Evolutionary conservation across 73 alveolate genomes (phyloP), one percentile per base, ranked within the genome.

Genomic region (Paramecium sonneborni): DNA sequence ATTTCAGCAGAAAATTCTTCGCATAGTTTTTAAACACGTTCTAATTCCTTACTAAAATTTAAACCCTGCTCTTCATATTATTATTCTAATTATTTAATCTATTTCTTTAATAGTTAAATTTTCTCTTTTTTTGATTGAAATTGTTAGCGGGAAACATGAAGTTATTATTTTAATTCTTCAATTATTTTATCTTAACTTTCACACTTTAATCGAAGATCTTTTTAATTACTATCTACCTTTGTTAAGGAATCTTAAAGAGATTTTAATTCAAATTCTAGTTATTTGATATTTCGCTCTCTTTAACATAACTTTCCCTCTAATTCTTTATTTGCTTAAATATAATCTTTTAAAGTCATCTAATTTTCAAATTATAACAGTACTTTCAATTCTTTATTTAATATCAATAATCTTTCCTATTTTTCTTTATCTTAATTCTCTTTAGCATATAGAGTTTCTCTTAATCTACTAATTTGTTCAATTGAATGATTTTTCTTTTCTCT

Each of bases 1-100:
- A 79, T 79, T 79, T 79, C 90, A 9, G 76, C 20, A n/a, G 90
- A 79, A 43, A 79, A 79, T n/a, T 79, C 90, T 11, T 79, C 90
- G 41, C 90, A 79, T 10, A 41, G 24, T 79, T 62, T 44, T 79
- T 79, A 23, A 1, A n/a, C 90, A 0, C 90, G 23, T 39, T 79
- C 90, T 24, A 79, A 79, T 46, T 79, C 90, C 30, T 21, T 79
- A 0, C 90, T 76, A 79, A 79, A 79, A 44, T 79, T 79, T 46
- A 24, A 7, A 18, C 90, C 56, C 35, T 79, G 24, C 20, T 79
- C 70, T 11, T 79, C 90, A 43, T 79, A 79, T 44, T 79, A 79
- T 23, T 20, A 14, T 44, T 79, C 90, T 24, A 41, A 44, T 9
- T 79, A 79, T 44, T 79, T 79, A 24, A 79, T 21, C 55, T 79